Evolutionary conservation across 805 yeast species (phyloP).

Genomic region (Yarrowia bubula): DNA sequence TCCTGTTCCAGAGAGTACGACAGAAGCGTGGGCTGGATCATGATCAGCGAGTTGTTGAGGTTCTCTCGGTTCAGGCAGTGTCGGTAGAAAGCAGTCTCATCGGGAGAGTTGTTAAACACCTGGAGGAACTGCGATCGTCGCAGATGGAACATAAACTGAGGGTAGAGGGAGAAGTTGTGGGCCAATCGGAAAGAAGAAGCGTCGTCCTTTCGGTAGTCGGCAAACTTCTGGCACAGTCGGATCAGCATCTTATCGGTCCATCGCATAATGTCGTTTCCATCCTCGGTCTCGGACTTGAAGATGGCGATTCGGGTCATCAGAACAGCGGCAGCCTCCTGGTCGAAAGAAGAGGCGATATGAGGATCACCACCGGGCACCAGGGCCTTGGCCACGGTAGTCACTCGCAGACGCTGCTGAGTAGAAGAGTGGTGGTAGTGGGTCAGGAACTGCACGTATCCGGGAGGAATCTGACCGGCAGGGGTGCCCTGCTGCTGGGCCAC

Average conservation of each 20-base stretch:
- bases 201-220: slow-evolving; percentile 80
- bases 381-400: slow-evolving; percentile 68
- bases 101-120: slow-evolving; percentile 94
- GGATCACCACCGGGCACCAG: slow-evolving; percentile 49
- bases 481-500: slow-evolving; percentile 46
- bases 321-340: slow-evolving; percentile 96
- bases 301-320: slow-evolving; percentile 83
- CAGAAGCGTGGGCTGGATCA: slow-evolving; percentile 93
- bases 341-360: slow-evolving; percentile 59
- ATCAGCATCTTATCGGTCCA: slow-evolving; percentile 89
- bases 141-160: slow-evolving; percentile 91
- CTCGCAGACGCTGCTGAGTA: slow-evolving; percentile 79
- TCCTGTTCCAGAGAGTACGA: slow-evolving; percentile 77
- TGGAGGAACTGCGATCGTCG: slow-evolving; percentile 91
- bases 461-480: slow-evolving; percentile 37
- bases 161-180: slow-evolving; percentile 75
- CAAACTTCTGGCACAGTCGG: slow-evolving; percentile 79
- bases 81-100: slow-evolving; percentile 92
- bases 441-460: slow-evolving; percentile 62
- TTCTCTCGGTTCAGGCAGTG: slow-evolving; percentile 85
- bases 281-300: slow-evolving; percentile 71
- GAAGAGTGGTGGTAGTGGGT: slow-evolving; percentile 88
- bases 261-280: slow-evolving; percentile 82
- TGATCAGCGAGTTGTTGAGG: slow-evolving; percentile 82
- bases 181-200: slow-evolving; percentile 73